Base-by-base conservation (phyloP, 441 rosid genomes). In the Pelargonium fulgidum region DNA sequence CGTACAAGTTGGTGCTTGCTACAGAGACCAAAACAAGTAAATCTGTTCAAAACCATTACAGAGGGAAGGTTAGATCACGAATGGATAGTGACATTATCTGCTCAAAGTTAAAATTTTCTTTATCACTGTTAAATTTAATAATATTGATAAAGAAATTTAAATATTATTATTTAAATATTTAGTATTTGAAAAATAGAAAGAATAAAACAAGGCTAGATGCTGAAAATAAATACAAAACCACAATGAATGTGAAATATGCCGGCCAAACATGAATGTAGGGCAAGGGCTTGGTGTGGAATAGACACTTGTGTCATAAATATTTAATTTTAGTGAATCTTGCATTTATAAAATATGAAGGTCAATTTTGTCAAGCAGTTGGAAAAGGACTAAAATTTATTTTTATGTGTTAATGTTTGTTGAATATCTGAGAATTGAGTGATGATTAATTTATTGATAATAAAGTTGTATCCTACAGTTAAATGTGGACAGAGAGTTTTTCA, bases 31-130 rank as follows among this genome's bases (percentile, higher is more conserved):
- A 48, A 26, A 64, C 24, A 44, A 63, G 16, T 0, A 48, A 70
- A 64, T 68, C 71, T 50, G 69, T 41, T 65, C 36, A 56, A 69
- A 73, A 52, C 39, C 68, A 39, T 0, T 26, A 42, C 1, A 59
- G 73, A 73, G 73, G 69, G 73, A 72, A 67, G 20, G 72, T 42
- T 58, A 26, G 66, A 69, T 62, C 65, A 69, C 33, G 59, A 20
- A 42, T 62, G 39, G 72, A 69, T 1, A 44, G 58, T 69, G 72
- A 69, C 16, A 58, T 50, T 16, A 45, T 63, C 52, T 39, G 7
- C 41, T 39, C 19, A 54, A 54, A 16, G 7, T 3, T 33, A 29
- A 3, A 3, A 33, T 3, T 8, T 42, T 42, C 5, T 7, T 42
- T 8, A 7, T 42, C 12, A 42, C 47, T 42, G 47, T 42, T 42